Percentiles rank a stretch among this genome's conserved stretches.
These are phyloP conservation scores for Dothidotthia symphoricarpi DNA, from an alignment of 2,329 filamentous ascomycete genomes.

Conservation along the genomic window DNA sequence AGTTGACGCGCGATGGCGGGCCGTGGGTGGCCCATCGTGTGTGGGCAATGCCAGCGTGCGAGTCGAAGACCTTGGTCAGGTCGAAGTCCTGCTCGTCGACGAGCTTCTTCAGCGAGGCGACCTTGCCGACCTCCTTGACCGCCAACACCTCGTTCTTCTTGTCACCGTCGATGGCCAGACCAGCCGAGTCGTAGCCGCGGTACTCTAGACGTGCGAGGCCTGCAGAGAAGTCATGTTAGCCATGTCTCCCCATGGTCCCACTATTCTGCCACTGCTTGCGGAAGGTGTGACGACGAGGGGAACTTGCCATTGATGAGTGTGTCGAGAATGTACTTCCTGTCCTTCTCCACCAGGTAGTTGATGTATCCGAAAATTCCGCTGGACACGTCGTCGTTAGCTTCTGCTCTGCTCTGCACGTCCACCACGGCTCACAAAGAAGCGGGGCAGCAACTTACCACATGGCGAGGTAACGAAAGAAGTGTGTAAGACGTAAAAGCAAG, in stretches of 20 bases:
- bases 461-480: slow-evolving; percentile 31
- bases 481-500: slow-evolving; percentile 25
- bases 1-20: slow-evolving; percentile 88
- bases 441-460: slow-evolving; percentile 41
- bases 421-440: slow-evolving; percentile 8
- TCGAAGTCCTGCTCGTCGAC: slow-evolving; percentile 82
- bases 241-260: too few species aligned
- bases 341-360: slow-evolving; percentile 99
- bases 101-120: slow-evolving; percentile 91
- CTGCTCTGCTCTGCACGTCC: slow-evolving; percentile 4
- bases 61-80: slow-evolving; percentile 90
- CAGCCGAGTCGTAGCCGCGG: slow-evolving; percentile 96
- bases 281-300: slow-evolving; percentile 7
- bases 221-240: slow-evolving; percentile 44
- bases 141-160: slow-evolving; percentile 98
- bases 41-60: slow-evolving; percentile 97
- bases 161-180: slow-evolving; percentile 92
- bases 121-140: slow-evolving; percentile 99
- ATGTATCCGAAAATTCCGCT: slow-evolving; percentile 98
- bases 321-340: slow-evolving; percentile 92
- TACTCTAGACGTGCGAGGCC: slow-evolving; percentile 95
- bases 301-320: slow-evolving; percentile 89
- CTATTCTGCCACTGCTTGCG: slow-evolving; percentile 1
- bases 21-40: slow-evolving; percentile 99
- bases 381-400: slow-evolving; percentile 20